These are phyloP conservation scores for Colletotrichum sansevieriae DNA, from an alignment of 2,329 filamentous ascomycete species.

Conservation along the genomic window DNA sequence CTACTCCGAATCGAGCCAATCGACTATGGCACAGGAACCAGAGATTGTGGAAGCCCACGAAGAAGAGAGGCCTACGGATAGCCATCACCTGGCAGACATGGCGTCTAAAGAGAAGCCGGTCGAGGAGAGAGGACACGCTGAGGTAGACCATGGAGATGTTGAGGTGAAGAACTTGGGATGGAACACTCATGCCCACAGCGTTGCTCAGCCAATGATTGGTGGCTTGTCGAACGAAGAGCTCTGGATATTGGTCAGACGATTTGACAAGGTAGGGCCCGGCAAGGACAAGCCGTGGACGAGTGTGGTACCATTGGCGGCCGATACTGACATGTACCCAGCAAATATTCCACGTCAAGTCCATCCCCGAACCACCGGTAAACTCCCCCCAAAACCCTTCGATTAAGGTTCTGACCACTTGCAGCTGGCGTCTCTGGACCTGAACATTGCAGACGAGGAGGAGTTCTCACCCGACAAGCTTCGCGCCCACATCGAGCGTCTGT, in stretches of 20 bases:
- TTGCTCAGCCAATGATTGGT: slow-evolving; percentile 72
- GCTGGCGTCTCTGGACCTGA: slow-evolving; percentile 80
- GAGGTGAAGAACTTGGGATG: slow-evolving; percentile 78
- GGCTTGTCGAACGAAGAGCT: slow-evolving; percentile 79
- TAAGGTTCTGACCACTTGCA: slow-evolving; percentile 10
- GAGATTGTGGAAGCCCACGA: slow-evolving; percentile 47
- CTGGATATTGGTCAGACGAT: slow-evolving; percentile 78
- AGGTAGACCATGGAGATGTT: slow-evolving; percentile 61
- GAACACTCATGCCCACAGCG: slow-evolving; percentile 70
- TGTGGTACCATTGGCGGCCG: not conserved
- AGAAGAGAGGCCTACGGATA: slow-evolving; percentile 51
- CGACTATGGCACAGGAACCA: slow-evolving; percentile 45
- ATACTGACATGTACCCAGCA: slow-evolving; percentile 59
- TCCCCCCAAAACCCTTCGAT: slow-evolving; percentile 51
- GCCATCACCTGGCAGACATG: slow-evolving; percentile 54
- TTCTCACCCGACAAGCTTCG: slow-evolving; percentile 88
- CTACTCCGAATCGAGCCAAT: slow-evolving; percentile 30
- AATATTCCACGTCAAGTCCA: slow-evolving; percentile 76
- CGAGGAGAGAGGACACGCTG: slow-evolving; percentile 59
- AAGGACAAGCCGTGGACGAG: slow-evolving; percentile 35
- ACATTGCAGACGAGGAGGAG: slow-evolving; percentile 84
- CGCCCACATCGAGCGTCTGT: slow-evolving; percentile 82
- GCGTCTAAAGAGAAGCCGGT: slow-evolving; percentile 44
- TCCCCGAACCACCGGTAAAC: slow-evolving; percentile 52
- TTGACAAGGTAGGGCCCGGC: slow-evolving; percentile 68